These are phyloP conservation scores for Juglanconis oblonga DNA, from an alignment of 2,329 filamentous ascomycete species.

Conservation along the genomic window DNA sequence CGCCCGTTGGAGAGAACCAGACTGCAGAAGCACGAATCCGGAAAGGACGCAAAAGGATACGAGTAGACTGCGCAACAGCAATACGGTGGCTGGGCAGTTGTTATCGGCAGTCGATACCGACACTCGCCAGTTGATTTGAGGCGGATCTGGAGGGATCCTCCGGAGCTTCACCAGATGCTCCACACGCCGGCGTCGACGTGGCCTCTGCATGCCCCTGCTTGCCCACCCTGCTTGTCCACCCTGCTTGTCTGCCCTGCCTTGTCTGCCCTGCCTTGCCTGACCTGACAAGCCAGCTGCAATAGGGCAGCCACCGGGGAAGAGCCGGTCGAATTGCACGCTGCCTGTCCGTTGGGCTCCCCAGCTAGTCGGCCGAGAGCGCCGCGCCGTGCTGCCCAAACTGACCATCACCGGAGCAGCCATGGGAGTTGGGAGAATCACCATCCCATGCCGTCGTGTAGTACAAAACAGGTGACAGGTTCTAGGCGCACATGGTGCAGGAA, in stretches of 20 bases:
- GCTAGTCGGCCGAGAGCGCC: background rate
- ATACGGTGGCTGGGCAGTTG: background rate
- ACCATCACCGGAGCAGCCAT: background rate
- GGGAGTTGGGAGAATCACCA: too few species aligned
- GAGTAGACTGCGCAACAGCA: background rate
- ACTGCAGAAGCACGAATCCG: slow-evolving; percentile 13
- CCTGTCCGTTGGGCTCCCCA: too few species aligned
- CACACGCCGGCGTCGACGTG: slow-evolving; percentile 8
- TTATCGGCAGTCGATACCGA: slow-evolving; percentile 8
- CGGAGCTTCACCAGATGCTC: background rate
- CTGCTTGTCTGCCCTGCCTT: too few species aligned
- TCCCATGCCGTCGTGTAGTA: too few species aligned
- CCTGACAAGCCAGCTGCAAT: background rate
- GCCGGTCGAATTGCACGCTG: background rate
- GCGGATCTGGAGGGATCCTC: background rate
- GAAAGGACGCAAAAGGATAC: background rate
- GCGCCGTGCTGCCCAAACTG: slow-evolving; percentile 10
- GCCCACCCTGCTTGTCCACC: too few species aligned
- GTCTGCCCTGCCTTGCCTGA: too few species aligned
- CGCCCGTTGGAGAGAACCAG: slow-evolving; percentile 5
- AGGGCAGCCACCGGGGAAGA: background rate
- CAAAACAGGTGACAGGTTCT: background rate
- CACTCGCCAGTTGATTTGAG: slow-evolving; percentile 1
- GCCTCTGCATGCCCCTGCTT: background rate
- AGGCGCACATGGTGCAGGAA: background rate